phyloP scores from a whole-genome alignment of 2,329 filamentous ascomycete genomes.

The Ceratocystis colombiana region DNA sequence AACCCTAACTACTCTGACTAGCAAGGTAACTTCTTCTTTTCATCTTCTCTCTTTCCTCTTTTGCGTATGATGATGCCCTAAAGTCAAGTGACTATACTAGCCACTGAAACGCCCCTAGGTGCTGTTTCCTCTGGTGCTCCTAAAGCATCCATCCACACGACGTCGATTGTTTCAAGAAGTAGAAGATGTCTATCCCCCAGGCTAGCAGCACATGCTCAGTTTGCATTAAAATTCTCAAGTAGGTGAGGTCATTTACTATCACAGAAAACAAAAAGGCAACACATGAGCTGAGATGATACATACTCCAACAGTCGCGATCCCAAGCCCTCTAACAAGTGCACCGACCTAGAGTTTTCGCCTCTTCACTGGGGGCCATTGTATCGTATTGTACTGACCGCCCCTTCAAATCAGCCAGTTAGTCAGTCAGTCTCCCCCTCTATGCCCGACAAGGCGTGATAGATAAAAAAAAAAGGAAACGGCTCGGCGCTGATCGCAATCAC shows the following conservation, averaged over 20 bases:
- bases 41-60: neutral
- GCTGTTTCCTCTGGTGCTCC: neutral
- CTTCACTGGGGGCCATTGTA: neutral
- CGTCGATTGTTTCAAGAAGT: conserved; percentile 1
- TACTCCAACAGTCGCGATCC: neutral
- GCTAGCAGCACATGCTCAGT: neutral
- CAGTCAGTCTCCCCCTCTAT: neutral
- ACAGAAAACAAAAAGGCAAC: neutral
- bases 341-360: neutral
- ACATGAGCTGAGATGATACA: neutral
- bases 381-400: neutral
- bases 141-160: neutral
- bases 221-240: conserved; percentile 2
- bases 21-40: neutral
- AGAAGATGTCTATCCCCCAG: neutral
- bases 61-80: neutral
- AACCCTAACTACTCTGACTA: neutral
- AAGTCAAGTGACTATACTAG: neutral
- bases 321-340: neutral
- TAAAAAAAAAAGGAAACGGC: neutral
- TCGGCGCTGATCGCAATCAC: conserved; percentile 1
- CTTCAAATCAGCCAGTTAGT: neutral
- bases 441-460: too few relatives aligned
- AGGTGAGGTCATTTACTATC: neutral
- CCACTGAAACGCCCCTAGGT: conserved; percentile 1